Percentiles rank a stretch among this genome's conserved stretches.
Conservation (phyloP, 805 yeast species). For the Schwanniomyces polymorphus region DNA sequence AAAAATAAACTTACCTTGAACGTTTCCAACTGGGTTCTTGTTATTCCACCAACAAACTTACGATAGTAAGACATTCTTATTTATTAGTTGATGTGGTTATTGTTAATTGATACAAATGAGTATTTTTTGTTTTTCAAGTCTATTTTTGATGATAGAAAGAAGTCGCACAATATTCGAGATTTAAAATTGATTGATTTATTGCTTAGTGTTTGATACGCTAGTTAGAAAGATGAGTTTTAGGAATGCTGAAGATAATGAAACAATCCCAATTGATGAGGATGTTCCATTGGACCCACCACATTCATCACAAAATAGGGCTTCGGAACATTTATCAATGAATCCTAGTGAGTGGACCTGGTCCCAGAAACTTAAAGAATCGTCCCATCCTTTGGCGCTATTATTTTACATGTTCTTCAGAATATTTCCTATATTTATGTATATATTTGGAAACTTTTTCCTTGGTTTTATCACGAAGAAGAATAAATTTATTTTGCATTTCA, state of each 20-base stretch:
- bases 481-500: slow-evolving; percentile 73
- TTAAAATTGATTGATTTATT: background rate
- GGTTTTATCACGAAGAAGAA: slow-evolving; percentile 36
- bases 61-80: slow-evolving; percentile 19
- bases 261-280: slow-evolving; percentile 3
- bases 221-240: slow-evolving; percentile 6
- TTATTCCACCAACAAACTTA: slow-evolving; percentile 34
- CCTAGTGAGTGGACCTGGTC: slow-evolving; percentile 22
- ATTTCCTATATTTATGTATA: slow-evolving; percentile 62
- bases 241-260: slow-evolving; percentile 9
- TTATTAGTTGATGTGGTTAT: background rate
- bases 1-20: slow-evolving; percentile 34
- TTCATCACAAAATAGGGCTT: background rate
- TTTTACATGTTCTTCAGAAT: slow-evolving; percentile 63
- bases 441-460: slow-evolving; percentile 71
- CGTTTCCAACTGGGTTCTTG: slow-evolving; percentile 46
- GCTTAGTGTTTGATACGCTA: background rate
- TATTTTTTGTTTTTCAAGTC: background rate
- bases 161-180: background rate
- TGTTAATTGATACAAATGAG: slow-evolving; percentile 1
- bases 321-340: background rate
- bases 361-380: slow-evolving; percentile 56
- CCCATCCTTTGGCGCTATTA: slow-evolving; percentile 79
- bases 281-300: slow-evolving; percentile 3
- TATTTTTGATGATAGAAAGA: background rate